A percentile compares a stretch with the other conserved stretches of the same genome.
These are phyloP conservation scores for Pisolithus thermaeus DNA, from an alignment of 1,284 basidiomycete species.

Conservation along the genomic window DNA sequence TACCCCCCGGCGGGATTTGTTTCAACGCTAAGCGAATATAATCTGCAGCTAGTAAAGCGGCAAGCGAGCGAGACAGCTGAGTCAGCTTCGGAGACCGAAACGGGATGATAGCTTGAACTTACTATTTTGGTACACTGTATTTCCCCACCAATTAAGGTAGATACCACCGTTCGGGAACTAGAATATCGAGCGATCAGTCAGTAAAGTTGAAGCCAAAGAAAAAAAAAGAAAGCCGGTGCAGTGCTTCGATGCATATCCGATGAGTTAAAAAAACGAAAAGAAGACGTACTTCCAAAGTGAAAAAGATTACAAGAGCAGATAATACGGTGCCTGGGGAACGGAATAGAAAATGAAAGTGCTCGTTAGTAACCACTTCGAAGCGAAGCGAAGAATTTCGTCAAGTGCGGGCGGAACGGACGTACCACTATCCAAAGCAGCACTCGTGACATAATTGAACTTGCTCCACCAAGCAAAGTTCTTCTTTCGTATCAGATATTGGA, in stretches of 20 bases:
- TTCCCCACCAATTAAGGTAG: slow-evolving; percentile 84
- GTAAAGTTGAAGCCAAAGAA: too few species aligned
- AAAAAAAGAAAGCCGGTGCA: too few species aligned
- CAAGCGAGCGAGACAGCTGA: too few species aligned
- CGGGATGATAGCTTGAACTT: slow-evolving; percentile 18
- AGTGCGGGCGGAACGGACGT: slow-evolving; percentile 8
- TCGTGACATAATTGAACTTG: slow-evolving; percentile 87
- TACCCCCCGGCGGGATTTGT: slow-evolving; percentile 38
- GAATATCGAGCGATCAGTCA: slow-evolving; percentile 2
- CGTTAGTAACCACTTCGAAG: slow-evolving; percentile 1
- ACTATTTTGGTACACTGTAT: slow-evolving; percentile 60
- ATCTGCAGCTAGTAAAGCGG: slow-evolving; percentile 38
- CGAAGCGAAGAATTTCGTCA: slow-evolving; percentile 1
- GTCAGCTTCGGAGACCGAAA: neutral
- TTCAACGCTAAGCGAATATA: slow-evolving; percentile 33
- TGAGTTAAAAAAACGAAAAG: slow-evolving; percentile 2
- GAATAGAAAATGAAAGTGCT: neutral
- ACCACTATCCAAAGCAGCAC: slow-evolving; percentile 75
- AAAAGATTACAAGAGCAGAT: slow-evolving; percentile 79
- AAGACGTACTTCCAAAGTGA: slow-evolving; percentile 53
- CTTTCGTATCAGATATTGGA: slow-evolving; percentile 83
- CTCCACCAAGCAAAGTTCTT: slow-evolving; percentile 91
- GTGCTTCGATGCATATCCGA: neutral
- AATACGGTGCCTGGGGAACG: slow-evolving; percentile 60
- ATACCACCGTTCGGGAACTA: slow-evolving; percentile 69